Evolutionary conservation across 2,329 filamentous ascomycete genomes (phyloP).

Genomic region (Penicillium hesseltinei): DNA sequence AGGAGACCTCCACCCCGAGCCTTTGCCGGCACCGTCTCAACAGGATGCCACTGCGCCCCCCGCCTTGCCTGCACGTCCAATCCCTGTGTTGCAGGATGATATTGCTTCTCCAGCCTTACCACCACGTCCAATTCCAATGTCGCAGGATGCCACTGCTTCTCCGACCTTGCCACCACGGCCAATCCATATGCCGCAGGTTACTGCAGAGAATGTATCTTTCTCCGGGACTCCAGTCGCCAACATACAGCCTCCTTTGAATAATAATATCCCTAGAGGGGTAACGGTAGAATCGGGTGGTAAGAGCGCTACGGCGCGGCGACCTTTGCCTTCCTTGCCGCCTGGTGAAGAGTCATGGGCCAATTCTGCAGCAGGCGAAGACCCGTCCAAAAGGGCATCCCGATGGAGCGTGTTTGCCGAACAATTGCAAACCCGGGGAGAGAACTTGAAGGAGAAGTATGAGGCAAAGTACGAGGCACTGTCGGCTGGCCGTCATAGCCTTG

Average conservation of each 20-base stretch:
- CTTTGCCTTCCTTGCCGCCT: constrained; percentile 30
- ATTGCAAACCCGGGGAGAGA: constrained; percentile 20
- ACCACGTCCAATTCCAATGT: constrained; percentile 15
- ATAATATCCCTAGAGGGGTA: background rate
- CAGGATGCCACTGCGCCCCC: constrained; percentile 17
- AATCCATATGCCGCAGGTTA: constrained; percentile 16
- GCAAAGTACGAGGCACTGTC: constrained; percentile 23
- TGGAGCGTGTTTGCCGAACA: constrained; percentile 33
- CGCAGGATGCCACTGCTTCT: background rate
- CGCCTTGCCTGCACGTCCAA: constrained; percentile 20
- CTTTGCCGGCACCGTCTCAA: background rate
- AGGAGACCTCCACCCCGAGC: constrained; percentile 5
- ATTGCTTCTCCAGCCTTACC: constrained; percentile 19
- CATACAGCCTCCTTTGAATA: constrained; percentile 1
- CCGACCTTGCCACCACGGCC: constrained; percentile 24
- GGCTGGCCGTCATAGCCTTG: constrained; percentile 31
- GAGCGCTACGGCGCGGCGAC: constrained; percentile 19
- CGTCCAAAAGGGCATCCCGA: constrained; percentile 23
- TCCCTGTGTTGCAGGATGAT: constrained; percentile 15
- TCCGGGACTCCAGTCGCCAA: constrained; percentile 16
- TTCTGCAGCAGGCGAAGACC: constrained; percentile 5
- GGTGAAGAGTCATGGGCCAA: constrained; percentile 22
- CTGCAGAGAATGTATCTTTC: constrained; percentile 24
- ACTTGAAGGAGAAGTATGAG: constrained; percentile 27
- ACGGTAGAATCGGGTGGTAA: constrained; percentile 1